phyloP scores from a whole-genome alignment of 345 rosid genomes.

The Kandelia obovata region DNA sequence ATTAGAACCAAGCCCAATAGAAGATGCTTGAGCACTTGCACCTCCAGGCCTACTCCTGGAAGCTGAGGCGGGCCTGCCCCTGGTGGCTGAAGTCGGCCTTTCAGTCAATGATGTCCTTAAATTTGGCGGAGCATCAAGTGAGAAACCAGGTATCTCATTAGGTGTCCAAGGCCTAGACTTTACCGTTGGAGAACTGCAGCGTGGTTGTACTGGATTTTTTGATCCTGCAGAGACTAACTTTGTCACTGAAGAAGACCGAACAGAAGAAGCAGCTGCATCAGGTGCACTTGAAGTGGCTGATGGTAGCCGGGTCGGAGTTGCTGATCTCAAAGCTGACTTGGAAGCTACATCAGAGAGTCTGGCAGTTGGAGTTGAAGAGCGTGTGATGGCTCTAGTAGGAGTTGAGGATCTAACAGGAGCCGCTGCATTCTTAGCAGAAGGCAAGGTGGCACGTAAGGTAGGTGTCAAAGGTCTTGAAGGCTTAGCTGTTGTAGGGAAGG shows the following conservation, averaged over 20 bases:
- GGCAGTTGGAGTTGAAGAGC: constrained; percentile 35
- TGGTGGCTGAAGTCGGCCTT: constrained; percentile 29
- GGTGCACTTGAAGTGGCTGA: constrained; percentile 18
- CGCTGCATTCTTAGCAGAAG: constrained; percentile 42
- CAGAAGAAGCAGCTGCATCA: constrained; percentile 28
- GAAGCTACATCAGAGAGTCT: constrained; percentile 41
- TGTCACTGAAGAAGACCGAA: constrained; percentile 46
- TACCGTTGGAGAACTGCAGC: constrained; percentile 25
- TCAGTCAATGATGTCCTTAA: constrained; percentile 28
- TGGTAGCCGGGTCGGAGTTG: constrained; percentile 15
- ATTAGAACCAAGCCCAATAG: constrained; percentile 35
- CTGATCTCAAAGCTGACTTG: constrained; percentile 32
- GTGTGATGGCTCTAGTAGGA: constrained; percentile 43
- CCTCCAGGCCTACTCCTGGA: background rate
- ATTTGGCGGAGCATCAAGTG: constrained; percentile 34
- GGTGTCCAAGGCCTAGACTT: constrained; percentile 31
- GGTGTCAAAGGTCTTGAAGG: constrained; percentile 29
- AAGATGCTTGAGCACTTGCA: constrained; percentile 32
- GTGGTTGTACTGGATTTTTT: constrained; percentile 22
- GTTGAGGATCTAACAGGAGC: constrained; percentile 44
- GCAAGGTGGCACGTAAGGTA: constrained; percentile 24
- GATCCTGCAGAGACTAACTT: constrained; percentile 26
- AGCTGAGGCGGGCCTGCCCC: constrained; percentile 21
- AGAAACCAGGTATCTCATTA: constrained; percentile 30
- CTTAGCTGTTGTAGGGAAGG: constrained; percentile 14